Percentiles rank a stretch among this genome's conserved stretches.
Evolutionary conservation across 1,139 yeast species (phyloP).

Genomic region (Pichia sp.): DNA sequence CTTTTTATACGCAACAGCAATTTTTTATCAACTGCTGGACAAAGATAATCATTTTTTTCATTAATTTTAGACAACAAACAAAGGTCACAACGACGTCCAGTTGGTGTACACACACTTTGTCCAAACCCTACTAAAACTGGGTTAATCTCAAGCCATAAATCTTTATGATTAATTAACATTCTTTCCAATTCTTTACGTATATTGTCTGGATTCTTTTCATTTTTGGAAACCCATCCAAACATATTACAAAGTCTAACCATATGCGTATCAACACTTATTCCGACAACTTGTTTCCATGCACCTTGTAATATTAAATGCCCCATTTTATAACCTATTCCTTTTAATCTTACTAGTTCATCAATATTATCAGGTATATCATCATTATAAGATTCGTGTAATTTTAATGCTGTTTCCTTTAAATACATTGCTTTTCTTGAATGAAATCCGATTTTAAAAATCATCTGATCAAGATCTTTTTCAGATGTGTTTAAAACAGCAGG

Average conservation of each 20-base stretch:
- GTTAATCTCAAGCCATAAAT: slow-evolving; percentile 77
- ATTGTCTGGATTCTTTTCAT: slow-evolving; percentile 59
- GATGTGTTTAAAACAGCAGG: slow-evolving; percentile 43
- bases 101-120: slow-evolving; percentile 76
- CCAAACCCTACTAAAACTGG: slow-evolving; percentile 91
- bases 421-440: slow-evolving; percentile 73
- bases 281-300: slow-evolving; percentile 71
- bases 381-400: slow-evolving; percentile 44
- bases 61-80: slow-evolving; percentile 46
- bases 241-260: slow-evolving; percentile 73
- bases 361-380: slow-evolving; percentile 70
- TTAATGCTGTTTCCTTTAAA: slow-evolving; percentile 55
- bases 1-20: slow-evolving; percentile 33
- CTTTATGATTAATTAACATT: slow-evolving; percentile 57
- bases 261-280: slow-evolving; percentile 94
- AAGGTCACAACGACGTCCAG: slow-evolving; percentile 66
- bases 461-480: slow-evolving; percentile 53
- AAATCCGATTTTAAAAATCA: slow-evolving; percentile 82
- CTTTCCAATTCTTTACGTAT: slow-evolving; percentile 62
- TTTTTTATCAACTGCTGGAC: slow-evolving; percentile 46
- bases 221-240: slow-evolving; percentile 70
- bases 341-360: slow-evolving; percentile 59
- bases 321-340: slow-evolving; percentile 98
- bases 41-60: slow-evolving; percentile 30
- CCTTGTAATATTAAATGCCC: slow-evolving; percentile 73